Percentiles rank a stretch among this genome's conserved stretches.
These are phyloP conservation scores for Paragyromitra xinjiangensis DNA, from an alignment of 495 filamentous ascomycete genomes.

Conservation along the genomic window DNA sequence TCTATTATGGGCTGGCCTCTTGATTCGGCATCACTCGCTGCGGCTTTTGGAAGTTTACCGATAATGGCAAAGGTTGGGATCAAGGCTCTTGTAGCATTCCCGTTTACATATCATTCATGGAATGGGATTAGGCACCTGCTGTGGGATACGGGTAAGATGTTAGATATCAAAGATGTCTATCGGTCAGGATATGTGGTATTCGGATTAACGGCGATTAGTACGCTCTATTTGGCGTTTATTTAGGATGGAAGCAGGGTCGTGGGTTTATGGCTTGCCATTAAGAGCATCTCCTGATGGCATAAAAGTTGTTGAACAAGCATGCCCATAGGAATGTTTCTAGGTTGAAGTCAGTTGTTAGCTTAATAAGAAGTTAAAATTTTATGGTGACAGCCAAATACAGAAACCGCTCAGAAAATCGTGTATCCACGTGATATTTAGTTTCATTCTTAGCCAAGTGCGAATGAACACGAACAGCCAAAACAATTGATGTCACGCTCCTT, in stretches of 20 bases:
- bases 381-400: too few species aligned
- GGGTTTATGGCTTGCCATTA: not conserved
- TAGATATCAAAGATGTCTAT: conserved; percentile 75
- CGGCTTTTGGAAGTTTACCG: conserved; percentile 76
- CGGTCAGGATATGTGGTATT: conserved; percentile 79
- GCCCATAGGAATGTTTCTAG: not conserved
- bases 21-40: conserved; percentile 77
- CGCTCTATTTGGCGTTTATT: conserved; percentile 58
- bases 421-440: too few species aligned
- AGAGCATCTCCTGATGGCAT: not conserved
- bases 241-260: not conserved
- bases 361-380: too few species aligned
- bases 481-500: too few species aligned
- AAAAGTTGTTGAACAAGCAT: not conserved
- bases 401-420: too few species aligned
- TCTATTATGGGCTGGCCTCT: conserved; percentile 85
- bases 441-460: too few species aligned
- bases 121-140: conserved; percentile 87
- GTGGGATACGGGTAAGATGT: conserved; percentile 77
- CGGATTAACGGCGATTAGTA: conserved; percentile 70
- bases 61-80: conserved; percentile 70
- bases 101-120: conserved; percentile 83
- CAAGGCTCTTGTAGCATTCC: conserved; percentile 76
- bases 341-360: too few species aligned
- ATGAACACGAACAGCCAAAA: too few species aligned